Percentiles rank a stretch among this genome's conserved stretches.
Evolutionary conservation across 768 basidiomycete species (phyloP).

Genomic region (Candolleomyces efflorescens): DNA sequence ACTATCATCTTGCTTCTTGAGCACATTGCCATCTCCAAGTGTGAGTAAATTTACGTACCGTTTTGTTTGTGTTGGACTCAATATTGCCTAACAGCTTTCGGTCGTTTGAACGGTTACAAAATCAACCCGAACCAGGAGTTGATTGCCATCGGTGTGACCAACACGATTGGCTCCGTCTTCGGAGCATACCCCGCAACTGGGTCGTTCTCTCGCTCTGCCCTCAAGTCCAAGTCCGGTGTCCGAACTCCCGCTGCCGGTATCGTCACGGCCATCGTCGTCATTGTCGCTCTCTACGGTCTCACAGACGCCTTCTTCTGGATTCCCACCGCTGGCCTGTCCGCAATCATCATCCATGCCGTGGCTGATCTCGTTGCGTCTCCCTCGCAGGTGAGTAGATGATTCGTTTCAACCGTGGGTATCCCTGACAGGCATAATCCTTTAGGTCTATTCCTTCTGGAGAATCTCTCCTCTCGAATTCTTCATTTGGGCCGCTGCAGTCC

Average conservation of each 20-base stretch:
- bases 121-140: constrained; percentile 93
- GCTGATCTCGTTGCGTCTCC: constrained; percentile 86
- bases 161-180: constrained; percentile 87
- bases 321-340: constrained; percentile 76
- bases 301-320: constrained; percentile 93
- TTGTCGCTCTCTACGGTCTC: constrained; percentile 92
- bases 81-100: constrained; percentile 59
- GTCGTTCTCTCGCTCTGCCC: constrained; percentile 96
- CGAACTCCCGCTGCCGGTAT: constrained; percentile 91
- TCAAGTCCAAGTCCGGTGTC: constrained; percentile 97
- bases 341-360: constrained; percentile 93
- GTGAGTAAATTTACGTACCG: constrained; percentile 34
- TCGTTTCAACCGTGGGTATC: not conserved
- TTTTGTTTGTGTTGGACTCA: constrained; percentile 1
- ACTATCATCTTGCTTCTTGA: constrained; percentile 90
- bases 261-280: constrained; percentile 79
- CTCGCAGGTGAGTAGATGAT: constrained; percentile 34
- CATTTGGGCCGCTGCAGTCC: constrained; percentile 83
- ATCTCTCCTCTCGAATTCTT: constrained; percentile 90
- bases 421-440: not conserved
- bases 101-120: constrained; percentile 92
- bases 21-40: constrained; percentile 97
- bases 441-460: constrained; percentile 90
- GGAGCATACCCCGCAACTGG: constrained; percentile 95
- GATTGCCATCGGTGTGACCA: constrained; percentile 96